Base-by-base conservation (phyloP, 345 rosid genomes). In the Nephelium lappaceum region DNA sequence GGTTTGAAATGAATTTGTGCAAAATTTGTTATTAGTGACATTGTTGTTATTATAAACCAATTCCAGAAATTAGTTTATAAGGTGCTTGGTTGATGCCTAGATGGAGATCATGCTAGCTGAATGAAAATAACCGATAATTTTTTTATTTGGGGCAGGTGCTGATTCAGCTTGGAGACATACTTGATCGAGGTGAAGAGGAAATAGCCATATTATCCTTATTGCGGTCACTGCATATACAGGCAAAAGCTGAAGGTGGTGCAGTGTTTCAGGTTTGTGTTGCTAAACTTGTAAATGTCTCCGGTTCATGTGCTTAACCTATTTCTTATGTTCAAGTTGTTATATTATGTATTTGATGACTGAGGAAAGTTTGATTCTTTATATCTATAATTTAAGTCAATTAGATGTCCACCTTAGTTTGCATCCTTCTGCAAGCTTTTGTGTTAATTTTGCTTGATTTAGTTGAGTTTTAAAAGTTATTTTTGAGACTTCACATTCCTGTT, bases 141-240 rank as follows among this genome's bases (percentile, higher is more conserved):
- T 72, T 65, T 51, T 57, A 39, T 61, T 74, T 79, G 76, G 75
- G 75, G 80, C 15, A 95, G 96, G 93, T 92, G 21, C 69, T 95
- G 78, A 77, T 95, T 82, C 98, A 95, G 84, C 90, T 95, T 6
- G 98, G 99, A 73, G 99, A 95, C 87, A 83, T 92, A 71, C 89
- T 95, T n/a, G 98, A 93, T 80, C 92, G 97, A 21, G 99, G 99
- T 43, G 90, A 87, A 71, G 91, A 93, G 69, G 97, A 95, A 80
- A 88, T 95, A 79, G 95, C 97, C 43, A 93, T 95, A 81, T 81
- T 95, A 16, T 93, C 98, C 71, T 84, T 92, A 72, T 74, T 95
- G 70, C 87, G 86, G 81, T 93, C 92, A 58, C 84, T 93, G 74
- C 91, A 88, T 80, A 76, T 81, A 74, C 99, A 92, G 81, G 98